Evolutionary conservation across 805 yeast species (phyloP), one percentile per base, ranked within the genome.

Genomic region (Ogataea salicorniae): DNA sequence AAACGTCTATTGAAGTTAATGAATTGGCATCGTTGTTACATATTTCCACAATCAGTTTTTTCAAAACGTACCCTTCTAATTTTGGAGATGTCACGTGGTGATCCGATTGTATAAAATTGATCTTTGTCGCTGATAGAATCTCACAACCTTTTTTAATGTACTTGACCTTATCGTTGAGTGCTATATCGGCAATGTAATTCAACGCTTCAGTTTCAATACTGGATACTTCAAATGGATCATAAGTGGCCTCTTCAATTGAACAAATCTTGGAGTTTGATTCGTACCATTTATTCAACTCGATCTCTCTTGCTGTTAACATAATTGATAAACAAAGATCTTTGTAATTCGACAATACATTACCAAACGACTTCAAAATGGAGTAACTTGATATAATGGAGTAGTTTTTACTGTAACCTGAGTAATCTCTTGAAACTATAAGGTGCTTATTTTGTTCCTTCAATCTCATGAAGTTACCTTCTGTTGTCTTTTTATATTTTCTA

Each of bases 71-170:
- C 0, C 81, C 80, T 47, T 76, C 80, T 18, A 77, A 58, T 44
- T 66, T 69, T n/a, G 78, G 74, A 23, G 57, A 45, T 18, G 78
- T 73, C 17, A 75, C 71, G 57, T 73, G 79, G 55, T 78, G 83
- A 56, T 78, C 82, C 1, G 81, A 75, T 50, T 77, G 82, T 46
- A 77, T 66, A 53, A 77, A 78, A 55, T 77, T 75, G 50, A 77
- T 66, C 51, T 75, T 76, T 16, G 79, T 62, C 17, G 77, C 73
- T 31, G 72, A 62, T 49, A 77, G 47, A 16, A 78, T 58, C 51
- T 67, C 64, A 39, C 71, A 60, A 4, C 81, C 82, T 55, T 63
- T 61, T 26, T 55, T 52, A 37, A 77, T 63, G 52, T 77, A 79
- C 5, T 58, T 46, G 0, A 42, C 34, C 29, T 60, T 47, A 13